These are phyloP conservation scores for Asparagopsis taxiformis DNA, from an alignment of 31 red algal species.

Conservation along the genomic window DNA sequence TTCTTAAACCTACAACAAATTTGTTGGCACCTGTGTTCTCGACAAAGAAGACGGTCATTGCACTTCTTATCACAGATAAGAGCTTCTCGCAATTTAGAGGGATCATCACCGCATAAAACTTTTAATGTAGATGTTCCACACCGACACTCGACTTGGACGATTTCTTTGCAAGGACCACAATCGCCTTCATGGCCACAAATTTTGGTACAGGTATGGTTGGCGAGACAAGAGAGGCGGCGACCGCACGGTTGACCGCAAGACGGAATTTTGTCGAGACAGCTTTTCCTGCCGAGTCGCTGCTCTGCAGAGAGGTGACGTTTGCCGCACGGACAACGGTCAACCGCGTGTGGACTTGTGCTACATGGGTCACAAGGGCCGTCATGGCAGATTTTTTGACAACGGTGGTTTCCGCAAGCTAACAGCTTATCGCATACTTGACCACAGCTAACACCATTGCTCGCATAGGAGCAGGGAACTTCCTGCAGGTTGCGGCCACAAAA, in stretches of 20 bases:
- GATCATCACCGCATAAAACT: conserved; percentile 34
- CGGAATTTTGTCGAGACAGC: conserved; percentile 45
- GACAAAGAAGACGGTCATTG: conserved; percentile 56
- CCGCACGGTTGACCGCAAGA: conserved; percentile 61
- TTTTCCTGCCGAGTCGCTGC: conserved; percentile 13
- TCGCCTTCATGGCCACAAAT: conserved; percentile 64
- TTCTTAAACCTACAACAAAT: conserved; percentile 65
- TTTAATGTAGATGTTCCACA: conserved; percentile 40
- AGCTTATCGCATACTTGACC: conserved; percentile 36
- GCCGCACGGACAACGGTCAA: conserved; percentile 64
- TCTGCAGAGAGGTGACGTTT: conserved; percentile 29
- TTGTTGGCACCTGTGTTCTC: conserved; percentile 43
- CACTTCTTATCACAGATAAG: conserved; percentile 61
- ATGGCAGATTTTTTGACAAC: conserved; percentile 59
- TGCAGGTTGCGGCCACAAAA: conserved; percentile 26
- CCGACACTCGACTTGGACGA: conserved; percentile 29
- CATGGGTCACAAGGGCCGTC: conserved; percentile 51
- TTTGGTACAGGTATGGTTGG: conserved; percentile 51
- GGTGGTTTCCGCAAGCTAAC: conserved; percentile 57
- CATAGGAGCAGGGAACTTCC: conserved; percentile 50
- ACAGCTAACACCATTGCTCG: conserved; percentile 36
- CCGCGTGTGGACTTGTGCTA: conserved; percentile 1
- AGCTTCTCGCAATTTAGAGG: conserved; percentile 18
- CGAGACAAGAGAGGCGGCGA: conserved; percentile 36
- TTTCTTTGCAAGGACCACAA: conserved; percentile 45